Evolutionary conservation across 495 filamentous ascomycete species (phyloP), one percentile per base, ranked within the genome.

Genomic region (Glutinoglossum americanum): DNA sequence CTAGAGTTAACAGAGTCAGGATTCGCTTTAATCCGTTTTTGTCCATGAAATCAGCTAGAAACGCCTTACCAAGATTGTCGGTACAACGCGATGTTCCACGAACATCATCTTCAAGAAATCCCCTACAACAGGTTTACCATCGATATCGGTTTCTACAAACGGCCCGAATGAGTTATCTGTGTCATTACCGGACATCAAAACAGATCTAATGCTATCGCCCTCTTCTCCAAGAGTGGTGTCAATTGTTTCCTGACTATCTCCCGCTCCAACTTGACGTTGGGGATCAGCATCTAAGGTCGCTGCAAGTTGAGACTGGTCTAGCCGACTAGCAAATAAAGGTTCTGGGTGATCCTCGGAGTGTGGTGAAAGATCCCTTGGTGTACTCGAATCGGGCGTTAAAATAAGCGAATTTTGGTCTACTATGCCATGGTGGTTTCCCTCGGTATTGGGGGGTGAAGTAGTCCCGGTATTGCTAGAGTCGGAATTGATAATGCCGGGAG

Each of bases 61-160:
- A 45, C 41, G 51, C n/a, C 84, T 75, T 73, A 93, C 86, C 64
- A 98, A 67, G 56, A 98, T 97, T 3, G 92, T 95, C 17, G 93
- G 93, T 49, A 99, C 92, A 58, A 99, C 90, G 56, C 80, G 76
- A 64, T 97, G 80, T 68, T 94, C 82, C 17, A 97, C 90, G 67
- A 99, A 96, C 73, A 87, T 87, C 69, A 94, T 90, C 69, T 99
- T 99, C 57, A 99, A 75, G 63, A 82, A 87, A 66, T 99, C 92
- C 17, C 92, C 92, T n/a, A 99, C 92, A 26, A 99, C 90, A 9
- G 89, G 87, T n/a, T 76, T 75, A 7, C 79, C 81, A 64, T 85
- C 80, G 26, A 75, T 67, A 60, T 86, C 83, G 30, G 75, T 71
- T 59, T 85, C 80, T 58, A 77, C 73, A 17, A 53, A 53, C 5